Percentiles rank a stretch among this genome's conserved stretches.
Evolutionary conservation across 1,139 yeast genomes (phyloP).

Genomic region (Arxiozyma slooffiae): DNA sequence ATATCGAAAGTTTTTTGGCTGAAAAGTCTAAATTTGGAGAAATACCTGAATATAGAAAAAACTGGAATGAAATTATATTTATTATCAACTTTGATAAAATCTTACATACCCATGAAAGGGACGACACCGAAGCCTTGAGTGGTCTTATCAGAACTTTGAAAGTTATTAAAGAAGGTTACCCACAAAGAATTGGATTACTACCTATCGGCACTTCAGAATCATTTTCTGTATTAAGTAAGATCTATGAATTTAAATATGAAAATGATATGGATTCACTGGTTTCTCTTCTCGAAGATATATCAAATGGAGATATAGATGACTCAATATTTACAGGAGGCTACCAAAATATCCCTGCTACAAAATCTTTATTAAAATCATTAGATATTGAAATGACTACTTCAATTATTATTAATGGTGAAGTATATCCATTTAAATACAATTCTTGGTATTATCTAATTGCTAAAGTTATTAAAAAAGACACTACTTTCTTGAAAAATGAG

Average conservation of each 20-base stretch:
- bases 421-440: conserved; percentile 34
- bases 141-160: conserved; percentile 38
- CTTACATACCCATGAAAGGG: conserved; percentile 36
- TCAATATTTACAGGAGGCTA: conserved; percentile 11
- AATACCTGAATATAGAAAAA: conserved; percentile 61
- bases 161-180: conserved; percentile 50
- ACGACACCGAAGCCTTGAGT: conserved; percentile 36
- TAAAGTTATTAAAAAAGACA: conserved; percentile 27
- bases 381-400: conserved; percentile 40
- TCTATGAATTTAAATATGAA: conserved; percentile 32
- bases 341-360: conserved; percentile 15
- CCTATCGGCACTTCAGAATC: conserved; percentile 37
- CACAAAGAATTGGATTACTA: conserved; percentile 73
- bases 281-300: conserved; percentile 23
- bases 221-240: conserved; percentile 25
- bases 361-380: conserved; percentile 33
- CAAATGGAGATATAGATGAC: conserved; percentile 8
- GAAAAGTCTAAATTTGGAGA: conserved; percentile 42
- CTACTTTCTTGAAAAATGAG: conserved; percentile 17
- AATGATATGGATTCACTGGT: conserved; percentile 19
- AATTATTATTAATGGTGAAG: conserved; percentile 65
- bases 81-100: conserved; percentile 51
- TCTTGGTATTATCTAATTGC: conserved; percentile 29
- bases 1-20: conserved; percentile 36
- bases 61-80: conserved; percentile 66